Evolutionary conservation across 2,329 filamentous ascomycete genomes (phyloP).

Genomic region (Ophiocordyceps camponoti-floridani): DNA sequence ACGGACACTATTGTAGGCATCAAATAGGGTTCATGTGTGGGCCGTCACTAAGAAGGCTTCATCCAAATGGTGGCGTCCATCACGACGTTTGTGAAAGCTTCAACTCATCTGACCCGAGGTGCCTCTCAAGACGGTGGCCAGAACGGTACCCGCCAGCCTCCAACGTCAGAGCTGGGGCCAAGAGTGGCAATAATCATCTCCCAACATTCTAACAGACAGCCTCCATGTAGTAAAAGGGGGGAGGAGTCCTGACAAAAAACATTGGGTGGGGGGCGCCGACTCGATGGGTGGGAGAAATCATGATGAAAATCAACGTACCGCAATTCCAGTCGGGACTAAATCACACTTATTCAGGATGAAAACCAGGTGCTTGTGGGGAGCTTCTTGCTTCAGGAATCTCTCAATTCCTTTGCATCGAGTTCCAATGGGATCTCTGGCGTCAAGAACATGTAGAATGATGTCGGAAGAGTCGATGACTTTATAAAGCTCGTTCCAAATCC

Average conservation of each 20-base stretch:
- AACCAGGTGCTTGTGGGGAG: conserved; percentile 79
- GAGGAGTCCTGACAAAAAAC: conserved; percentile 69
- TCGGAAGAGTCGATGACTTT: conserved; percentile 93
- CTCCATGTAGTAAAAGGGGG: conserved; percentile 51
- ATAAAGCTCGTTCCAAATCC: conserved; percentile 93
- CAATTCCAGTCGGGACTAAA: conserved; percentile 77
- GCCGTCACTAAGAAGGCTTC: conserved; percentile 97
- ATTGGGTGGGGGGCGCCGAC: conserved; percentile 30
- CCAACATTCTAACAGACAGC: conserved; percentile 98
- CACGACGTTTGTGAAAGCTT: conserved; percentile 50
- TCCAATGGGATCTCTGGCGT: conserved; percentile 76
- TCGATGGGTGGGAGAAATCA: not conserved
- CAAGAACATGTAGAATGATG: conserved; percentile 86
- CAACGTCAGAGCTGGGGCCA: conserved; percentile 13
- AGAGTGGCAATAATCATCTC: conserved; percentile 51
- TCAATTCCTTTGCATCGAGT: conserved; percentile 65
- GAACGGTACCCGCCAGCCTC: conserved; percentile 69
- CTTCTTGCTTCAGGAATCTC: conserved; percentile 85
- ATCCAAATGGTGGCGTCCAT: conserved; percentile 29
- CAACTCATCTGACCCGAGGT: conserved; percentile 93
- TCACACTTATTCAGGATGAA: conserved; percentile 38
- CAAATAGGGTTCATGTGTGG: conserved; percentile 45
- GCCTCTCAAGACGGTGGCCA: conserved; percentile 64
- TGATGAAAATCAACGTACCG: conserved; percentile 36
- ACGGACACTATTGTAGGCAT: not conserved